phyloP scores from a whole-genome alignment of 352 stramenopile species.

The Plasmopara muralis region DNA sequence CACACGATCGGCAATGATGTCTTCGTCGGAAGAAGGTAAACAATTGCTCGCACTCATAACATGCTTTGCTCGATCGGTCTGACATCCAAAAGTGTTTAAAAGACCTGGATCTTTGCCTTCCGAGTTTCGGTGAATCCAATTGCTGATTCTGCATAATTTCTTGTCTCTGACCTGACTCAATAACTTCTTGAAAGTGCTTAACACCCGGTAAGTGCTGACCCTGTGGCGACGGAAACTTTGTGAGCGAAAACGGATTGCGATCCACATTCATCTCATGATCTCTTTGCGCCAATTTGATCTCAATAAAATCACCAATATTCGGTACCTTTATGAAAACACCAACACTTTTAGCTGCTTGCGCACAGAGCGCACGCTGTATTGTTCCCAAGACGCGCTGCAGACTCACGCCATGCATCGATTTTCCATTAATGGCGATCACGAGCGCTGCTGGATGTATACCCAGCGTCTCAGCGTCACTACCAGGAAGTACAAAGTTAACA shows the following conservation, averaged over 20 bases:
- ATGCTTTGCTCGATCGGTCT: constrained; percentile 75
- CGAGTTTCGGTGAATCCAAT: constrained; percentile 21
- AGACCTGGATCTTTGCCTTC: constrained; percentile 48
- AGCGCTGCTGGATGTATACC: constrained; percentile 48
- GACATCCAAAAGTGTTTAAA: constrained; percentile 90
- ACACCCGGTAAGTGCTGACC: constrained; percentile 57
- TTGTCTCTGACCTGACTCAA: constrained; percentile 11
- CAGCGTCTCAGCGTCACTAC: constrained; percentile 38
- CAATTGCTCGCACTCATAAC: constrained; percentile 75
- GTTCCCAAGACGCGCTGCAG: constrained; percentile 42
- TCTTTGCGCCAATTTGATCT: constrained; percentile 57
- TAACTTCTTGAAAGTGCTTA: constrained; percentile 41
- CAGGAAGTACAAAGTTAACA: constrained; percentile 58
- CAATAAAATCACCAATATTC: constrained; percentile 21
- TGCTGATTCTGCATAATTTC: constrained; percentile 22
- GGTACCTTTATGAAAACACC: constrained; percentile 24
- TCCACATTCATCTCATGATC: constrained; percentile 65
- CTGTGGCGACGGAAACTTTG: constrained; percentile 62
- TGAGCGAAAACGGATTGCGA: constrained; percentile 59
- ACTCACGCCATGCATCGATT: constrained; percentile 39
- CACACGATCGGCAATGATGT: constrained; percentile 81
- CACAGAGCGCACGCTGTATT: constrained; percentile 30
- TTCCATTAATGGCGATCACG: constrained; percentile 50
- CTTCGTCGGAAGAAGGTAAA: constrained; percentile 77
- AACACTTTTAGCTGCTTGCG: constrained; percentile 9